phyloP scores from a whole-genome alignment of 192 early-diverging fungal genomes.

The Cladochytrium replicatum region DNA sequence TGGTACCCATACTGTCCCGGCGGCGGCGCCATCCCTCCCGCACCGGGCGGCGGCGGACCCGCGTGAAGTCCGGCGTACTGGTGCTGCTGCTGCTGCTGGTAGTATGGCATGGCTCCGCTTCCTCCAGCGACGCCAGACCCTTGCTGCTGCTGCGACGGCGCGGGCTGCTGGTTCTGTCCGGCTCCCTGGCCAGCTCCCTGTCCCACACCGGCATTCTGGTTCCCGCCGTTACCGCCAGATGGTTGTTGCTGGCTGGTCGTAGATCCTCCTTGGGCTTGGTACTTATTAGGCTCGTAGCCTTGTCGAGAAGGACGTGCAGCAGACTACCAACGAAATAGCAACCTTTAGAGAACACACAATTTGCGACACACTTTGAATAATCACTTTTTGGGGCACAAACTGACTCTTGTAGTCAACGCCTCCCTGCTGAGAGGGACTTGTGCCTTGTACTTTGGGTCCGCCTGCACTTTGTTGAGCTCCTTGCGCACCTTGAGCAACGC shows the following conservation, averaged over 20 bases:
- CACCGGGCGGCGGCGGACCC: no score
- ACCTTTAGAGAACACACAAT: no score
- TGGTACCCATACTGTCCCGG: no score
- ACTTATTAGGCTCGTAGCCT: constrained; percentile 3
- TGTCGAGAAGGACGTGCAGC: neutral
- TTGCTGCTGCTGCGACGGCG: constrained; percentile 2
- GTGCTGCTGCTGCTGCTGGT: constrained; percentile 13
- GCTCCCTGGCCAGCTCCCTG: constrained; percentile 3
- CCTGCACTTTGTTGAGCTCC: constrained; percentile 9
- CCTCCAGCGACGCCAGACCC: neutral
- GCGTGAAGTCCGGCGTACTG: no score
- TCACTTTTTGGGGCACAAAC: constrained; percentile 4
- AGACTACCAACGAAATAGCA: neutral
- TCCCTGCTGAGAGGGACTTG: neutral
- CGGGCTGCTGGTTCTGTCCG: constrained; percentile 1
- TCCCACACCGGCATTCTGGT: constrained; percentile 9
- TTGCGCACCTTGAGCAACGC: neutral
- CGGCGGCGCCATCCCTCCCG: no score
- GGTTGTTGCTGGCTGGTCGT: neutral
- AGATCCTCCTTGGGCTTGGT: neutral
- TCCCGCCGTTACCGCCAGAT: neutral
- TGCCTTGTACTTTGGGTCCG: neutral
- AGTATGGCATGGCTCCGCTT: constrained; percentile 7
- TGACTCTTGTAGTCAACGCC: constrained; percentile 3
- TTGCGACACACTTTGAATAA: no score